Evolutionary conservation across 352 stramenopile species (phyloP).

Genomic region (Globisporangium alternatum): DNA sequence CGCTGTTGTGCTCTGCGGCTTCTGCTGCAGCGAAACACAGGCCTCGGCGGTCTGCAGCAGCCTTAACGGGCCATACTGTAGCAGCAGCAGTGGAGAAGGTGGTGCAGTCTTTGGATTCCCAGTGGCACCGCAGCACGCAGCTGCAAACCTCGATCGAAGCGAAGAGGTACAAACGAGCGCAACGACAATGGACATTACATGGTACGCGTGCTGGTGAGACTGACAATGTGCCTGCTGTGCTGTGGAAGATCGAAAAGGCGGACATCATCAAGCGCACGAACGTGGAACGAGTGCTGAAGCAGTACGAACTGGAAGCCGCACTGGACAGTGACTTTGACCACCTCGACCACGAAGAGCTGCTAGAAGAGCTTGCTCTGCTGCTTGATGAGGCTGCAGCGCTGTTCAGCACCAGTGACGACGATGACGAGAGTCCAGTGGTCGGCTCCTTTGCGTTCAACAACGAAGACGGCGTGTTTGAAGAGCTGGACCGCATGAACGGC

Average conservation of each 20-base stretch:
- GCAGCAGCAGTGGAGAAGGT: slow-evolving; percentile 17
- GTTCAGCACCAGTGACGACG: slow-evolving; percentile 31
- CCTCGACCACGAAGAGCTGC: slow-evolving; percentile 27
- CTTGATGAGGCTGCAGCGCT: slow-evolving; percentile 47
- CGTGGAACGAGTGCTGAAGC: slow-evolving; percentile 61
- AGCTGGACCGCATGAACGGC: slow-evolving; percentile 67
- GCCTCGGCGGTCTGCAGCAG: slow-evolving; percentile 44
- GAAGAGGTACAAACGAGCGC: slow-evolving; percentile 26
- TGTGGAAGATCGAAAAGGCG: slow-evolving; percentile 21
- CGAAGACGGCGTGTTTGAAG: slow-evolving; percentile 52
- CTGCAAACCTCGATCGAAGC: slow-evolving; percentile 37
- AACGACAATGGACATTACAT: neutral
- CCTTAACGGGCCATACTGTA: slow-evolving; percentile 67
- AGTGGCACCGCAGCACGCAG: slow-evolving; percentile 34
- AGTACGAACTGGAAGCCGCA: slow-evolving; percentile 52
- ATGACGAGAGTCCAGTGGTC: slow-evolving; percentile 38
- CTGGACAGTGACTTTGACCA: slow-evolving; percentile 17
- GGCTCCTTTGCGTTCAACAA: slow-evolving; percentile 61
- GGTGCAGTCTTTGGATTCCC: slow-evolving; percentile 25
- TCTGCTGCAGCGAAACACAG: neutral
- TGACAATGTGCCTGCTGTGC: neutral
- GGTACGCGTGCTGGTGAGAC: neutral
- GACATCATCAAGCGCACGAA: slow-evolving; percentile 44
- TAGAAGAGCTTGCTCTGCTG: slow-evolving; percentile 49
- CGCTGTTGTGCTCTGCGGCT: slow-evolving; percentile 1